Evolutionary conservation across 176 grass and related monocot species (phyloP).

Genomic region (Aechmea fasciata): DNA sequence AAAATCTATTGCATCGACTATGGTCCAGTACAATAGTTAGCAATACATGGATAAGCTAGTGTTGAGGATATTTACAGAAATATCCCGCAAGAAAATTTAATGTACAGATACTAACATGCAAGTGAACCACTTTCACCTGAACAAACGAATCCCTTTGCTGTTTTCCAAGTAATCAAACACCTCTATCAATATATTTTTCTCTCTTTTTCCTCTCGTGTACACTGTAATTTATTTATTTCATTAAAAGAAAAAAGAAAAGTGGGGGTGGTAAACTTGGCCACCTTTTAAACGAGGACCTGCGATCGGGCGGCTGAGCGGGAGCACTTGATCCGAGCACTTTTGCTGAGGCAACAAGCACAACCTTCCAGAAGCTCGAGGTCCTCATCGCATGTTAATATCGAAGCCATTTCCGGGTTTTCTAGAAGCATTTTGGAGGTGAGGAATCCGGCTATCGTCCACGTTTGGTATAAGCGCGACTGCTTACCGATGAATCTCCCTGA

Average conservation of each 20-base stretch:
- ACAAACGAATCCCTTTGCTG: background rate
- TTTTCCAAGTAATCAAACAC: background rate
- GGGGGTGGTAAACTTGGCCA: background rate
- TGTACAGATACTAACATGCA: background rate
- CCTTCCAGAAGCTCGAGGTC: conserved; percentile 92
- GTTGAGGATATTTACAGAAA: background rate
- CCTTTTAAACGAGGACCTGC: conserved; percentile 73
- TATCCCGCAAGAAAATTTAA: background rate
- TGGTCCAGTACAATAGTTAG: no score
- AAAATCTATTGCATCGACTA: no score
- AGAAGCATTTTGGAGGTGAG: conserved; percentile 77
- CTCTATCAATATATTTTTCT: background rate
- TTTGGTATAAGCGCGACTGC: conserved; percentile 74
- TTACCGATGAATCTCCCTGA: conserved; percentile 89
- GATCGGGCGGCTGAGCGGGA: conserved; percentile 66
- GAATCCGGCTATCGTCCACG: conserved; percentile 90
- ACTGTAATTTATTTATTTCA: background rate
- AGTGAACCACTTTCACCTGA: background rate
- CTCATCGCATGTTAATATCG: conserved; percentile 73
- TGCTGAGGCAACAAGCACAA: conserved; percentile 74
- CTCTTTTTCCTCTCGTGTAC: background rate
- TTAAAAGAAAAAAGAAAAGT: background rate
- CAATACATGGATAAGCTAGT: background rate
- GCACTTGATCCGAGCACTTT: conserved; percentile 77
- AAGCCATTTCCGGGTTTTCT: conserved; percentile 66